phyloP scores from a whole-genome alignment of 192 early-diverging fungal genomes.

The Coemansia sp. region DNA sequence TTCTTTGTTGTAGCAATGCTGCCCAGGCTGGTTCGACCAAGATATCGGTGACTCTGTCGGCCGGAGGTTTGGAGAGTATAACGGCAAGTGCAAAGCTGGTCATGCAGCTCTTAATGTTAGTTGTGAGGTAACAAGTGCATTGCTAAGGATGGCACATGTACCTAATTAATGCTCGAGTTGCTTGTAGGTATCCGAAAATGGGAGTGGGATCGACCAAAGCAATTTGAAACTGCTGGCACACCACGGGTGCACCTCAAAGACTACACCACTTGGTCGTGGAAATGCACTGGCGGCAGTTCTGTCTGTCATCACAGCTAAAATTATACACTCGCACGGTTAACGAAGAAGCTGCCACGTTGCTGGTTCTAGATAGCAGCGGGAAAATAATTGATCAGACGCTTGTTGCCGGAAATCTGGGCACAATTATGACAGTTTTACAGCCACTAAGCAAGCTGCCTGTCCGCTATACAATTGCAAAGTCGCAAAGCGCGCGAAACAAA shows the following conservation, averaged over 20 bases:
- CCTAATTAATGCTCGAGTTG: not conserved
- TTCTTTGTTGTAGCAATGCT: slow-evolving; percentile 6
- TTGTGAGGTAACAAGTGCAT: not conserved
- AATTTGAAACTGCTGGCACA: slow-evolving; percentile 13
- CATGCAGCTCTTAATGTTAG: not conserved
- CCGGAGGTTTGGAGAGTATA: slow-evolving; percentile 22
- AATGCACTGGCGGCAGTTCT: slow-evolving; percentile 27
- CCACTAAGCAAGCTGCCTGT: slow-evolving; percentile 32
- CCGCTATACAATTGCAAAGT: slow-evolving; percentile 22
- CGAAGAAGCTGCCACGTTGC: slow-evolving; percentile 5
- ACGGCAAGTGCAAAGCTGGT: slow-evolving; percentile 8
- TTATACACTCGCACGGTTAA: slow-evolving; percentile 20
- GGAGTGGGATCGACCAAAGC: slow-evolving; percentile 9
- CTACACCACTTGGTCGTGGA: not conserved
- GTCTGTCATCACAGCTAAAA: slow-evolving; percentile 19
- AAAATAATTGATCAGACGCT: not conserved
- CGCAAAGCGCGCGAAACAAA: slow-evolving; percentile 22
- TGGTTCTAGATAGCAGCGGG: slow-evolving; percentile 12
- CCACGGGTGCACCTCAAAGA: slow-evolving; percentile 27
- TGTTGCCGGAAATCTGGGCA: slow-evolving; percentile 24
- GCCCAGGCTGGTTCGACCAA: slow-evolving; percentile 17
- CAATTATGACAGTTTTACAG: slow-evolving; percentile 25
- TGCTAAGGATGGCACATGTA: no score
- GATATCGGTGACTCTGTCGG: slow-evolving; percentile 11
- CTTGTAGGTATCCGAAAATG: slow-evolving; percentile 25